Evolutionary conservation across 805 yeast genomes (phyloP).

Genomic region (Hanseniaspora mollemarum): DNA sequence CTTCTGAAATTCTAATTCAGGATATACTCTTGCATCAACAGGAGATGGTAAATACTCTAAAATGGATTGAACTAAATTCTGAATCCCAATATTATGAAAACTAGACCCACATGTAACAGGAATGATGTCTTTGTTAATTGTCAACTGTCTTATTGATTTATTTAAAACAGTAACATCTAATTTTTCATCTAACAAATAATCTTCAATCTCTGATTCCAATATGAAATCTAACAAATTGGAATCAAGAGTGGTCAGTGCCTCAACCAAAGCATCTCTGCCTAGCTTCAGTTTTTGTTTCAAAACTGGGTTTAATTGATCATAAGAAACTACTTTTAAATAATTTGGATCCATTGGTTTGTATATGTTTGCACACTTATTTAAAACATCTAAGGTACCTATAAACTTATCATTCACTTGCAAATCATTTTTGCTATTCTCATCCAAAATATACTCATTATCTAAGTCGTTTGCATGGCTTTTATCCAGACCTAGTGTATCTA

Average conservation of each 20-base stretch:
- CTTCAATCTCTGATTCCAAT: slow-evolving; percentile 52
- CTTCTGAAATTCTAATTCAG: slow-evolving; percentile 29
- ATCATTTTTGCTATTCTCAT: not conserved
- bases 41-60: slow-evolving; percentile 76
- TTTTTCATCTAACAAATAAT: slow-evolving; percentile 39
- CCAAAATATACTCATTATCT: slow-evolving; percentile 2
- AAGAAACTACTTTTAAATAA: slow-evolving; percentile 26
- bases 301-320: slow-evolving; percentile 50
- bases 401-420: slow-evolving; percentile 27
- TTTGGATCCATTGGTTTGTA: slow-evolving; percentile 35
- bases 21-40: slow-evolving; percentile 47
- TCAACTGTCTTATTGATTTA: slow-evolving; percentile 50
- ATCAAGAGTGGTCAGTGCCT: slow-evolving; percentile 72
- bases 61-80: slow-evolving; percentile 80
- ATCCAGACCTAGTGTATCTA: slow-evolving; percentile 24
- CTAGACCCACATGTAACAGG: slow-evolving; percentile 92
- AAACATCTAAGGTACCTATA: slow-evolving; percentile 48
- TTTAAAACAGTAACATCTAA: slow-evolving; percentile 48
- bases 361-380: slow-evolving; percentile 39
- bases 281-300: slow-evolving; percentile 35
- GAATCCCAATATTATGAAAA: slow-evolving; percentile 86
- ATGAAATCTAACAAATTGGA: slow-evolving; percentile 67
- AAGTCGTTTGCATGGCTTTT: slow-evolving; percentile 25
- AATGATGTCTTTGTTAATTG: slow-evolving; percentile 45
- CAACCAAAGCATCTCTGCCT: slow-evolving; percentile 67